Percentiles rank a stretch among this genome's conserved stretches.
phyloP scores from a whole-genome alignment of 2,329 filamentous ascomycete genomes.

The Diplodia mutila region DNA sequence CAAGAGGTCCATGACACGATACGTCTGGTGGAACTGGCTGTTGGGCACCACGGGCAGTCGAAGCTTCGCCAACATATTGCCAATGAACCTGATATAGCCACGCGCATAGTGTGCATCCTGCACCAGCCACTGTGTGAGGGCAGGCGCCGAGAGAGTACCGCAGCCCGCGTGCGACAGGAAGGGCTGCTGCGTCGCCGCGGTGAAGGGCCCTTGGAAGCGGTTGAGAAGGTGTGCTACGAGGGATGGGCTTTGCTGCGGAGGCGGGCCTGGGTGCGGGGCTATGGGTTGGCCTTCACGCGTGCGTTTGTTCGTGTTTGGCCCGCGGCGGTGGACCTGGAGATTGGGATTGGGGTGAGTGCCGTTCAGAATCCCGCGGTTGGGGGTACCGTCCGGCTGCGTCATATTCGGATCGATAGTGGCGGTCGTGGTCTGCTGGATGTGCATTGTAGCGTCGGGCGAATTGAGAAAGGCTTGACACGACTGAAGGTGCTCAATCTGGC shows the following conservation, averaged over 20 bases:
- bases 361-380: conserved; percentile 44
- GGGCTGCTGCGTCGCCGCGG: conserved; percentile 64
- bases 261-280: conserved; percentile 35
- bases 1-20: conserved; percentile 64
- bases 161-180: conserved; percentile 69
- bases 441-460: conserved; percentile 49
- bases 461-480: conserved; percentile 50
- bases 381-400: conserved; percentile 24
- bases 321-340: conserved; percentile 50
- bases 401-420: conserved; percentile 21
- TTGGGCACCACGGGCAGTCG: conserved; percentile 55
- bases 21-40: conserved; percentile 54
- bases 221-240: conserved; percentile 63
- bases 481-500: conserved; percentile 55
- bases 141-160: conserved; percentile 61
- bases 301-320: conserved; percentile 45
- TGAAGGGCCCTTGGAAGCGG: conserved; percentile 53
- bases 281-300: conserved; percentile 43
- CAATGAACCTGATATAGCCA: conserved; percentile 69
- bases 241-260: conserved; percentile 44
- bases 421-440: conserved; percentile 30
- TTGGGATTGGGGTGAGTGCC: conserved; percentile 55
- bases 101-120: conserved; percentile 74
- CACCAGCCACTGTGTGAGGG: conserved; percentile 68
- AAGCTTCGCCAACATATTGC: conserved; percentile 65